phyloP scores from a whole-genome alignment of 2,329 filamentous ascomycete genomes.

The Penicillium brevicompactum region DNA sequence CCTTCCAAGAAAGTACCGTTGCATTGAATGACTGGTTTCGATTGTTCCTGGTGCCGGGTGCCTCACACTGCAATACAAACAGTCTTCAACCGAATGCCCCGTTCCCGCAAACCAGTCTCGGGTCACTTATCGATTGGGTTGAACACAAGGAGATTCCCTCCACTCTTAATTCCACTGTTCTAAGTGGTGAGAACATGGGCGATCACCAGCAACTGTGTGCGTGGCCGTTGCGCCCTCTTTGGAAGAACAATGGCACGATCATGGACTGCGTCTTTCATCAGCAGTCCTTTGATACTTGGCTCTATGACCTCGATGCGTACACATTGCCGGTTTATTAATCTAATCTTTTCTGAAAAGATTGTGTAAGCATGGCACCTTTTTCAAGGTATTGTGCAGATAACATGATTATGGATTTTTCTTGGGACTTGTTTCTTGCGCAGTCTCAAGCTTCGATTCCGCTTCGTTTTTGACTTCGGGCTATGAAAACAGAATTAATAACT shows the following conservation, averaged over 20 bases:
- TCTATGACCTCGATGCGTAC: conserved; percentile 3
- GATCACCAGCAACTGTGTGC: conserved; percentile 2
- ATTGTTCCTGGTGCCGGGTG: conserved; percentile 3
- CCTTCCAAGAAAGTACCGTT: not conserved
- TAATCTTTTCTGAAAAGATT: not conserved
- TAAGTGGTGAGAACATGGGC: not conserved
- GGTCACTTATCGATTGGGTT: conserved; percentile 1
- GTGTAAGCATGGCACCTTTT: too few species aligned
- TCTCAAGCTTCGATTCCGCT: too few species aligned
- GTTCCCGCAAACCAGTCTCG: conserved; percentile 3
- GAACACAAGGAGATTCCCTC: not conserved
- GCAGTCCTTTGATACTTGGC: not conserved
- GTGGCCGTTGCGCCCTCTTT: conserved; percentile 7
- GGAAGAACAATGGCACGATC: conserved; percentile 2
- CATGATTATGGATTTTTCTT: not conserved
- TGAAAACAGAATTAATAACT: too few species aligned
- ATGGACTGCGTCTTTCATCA: conserved; percentile 1
- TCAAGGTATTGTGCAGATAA: too few species aligned
- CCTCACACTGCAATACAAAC: conserved; percentile 4
- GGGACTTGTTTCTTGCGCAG: not conserved
- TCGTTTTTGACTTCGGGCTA: too few species aligned
- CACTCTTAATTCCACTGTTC: conserved; percentile 3
- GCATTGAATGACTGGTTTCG: conserved; percentile 3
- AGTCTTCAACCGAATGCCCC: not conserved
- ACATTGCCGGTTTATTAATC: not conserved